Evolutionary conservation across 2,329 filamentous ascomycete genomes (phyloP).

Genomic region (Fusarium annulatum): DNA sequence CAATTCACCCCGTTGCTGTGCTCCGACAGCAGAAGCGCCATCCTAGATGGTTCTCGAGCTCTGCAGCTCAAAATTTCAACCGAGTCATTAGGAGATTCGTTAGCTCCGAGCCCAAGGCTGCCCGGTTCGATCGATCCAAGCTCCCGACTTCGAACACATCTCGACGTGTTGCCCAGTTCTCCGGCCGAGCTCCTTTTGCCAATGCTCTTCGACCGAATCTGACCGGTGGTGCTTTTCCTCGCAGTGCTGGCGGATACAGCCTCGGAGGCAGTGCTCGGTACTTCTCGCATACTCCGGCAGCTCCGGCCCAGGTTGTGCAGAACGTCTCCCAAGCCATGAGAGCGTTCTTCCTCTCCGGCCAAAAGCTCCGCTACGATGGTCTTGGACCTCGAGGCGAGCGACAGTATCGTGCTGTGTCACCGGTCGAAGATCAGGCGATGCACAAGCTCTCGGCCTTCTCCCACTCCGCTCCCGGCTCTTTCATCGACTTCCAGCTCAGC

Average conservation of each 20-base stretch:
- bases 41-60: conserved; percentile 61
- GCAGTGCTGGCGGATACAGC: conserved; percentile 90
- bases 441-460: conserved; percentile 72
- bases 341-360: conserved; percentile 90
- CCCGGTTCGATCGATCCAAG: conserved; percentile 60
- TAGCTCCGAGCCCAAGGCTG: conserved; percentile 53
- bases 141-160: conserved; percentile 62
- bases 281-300: conserved; percentile 88
- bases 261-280: conserved; percentile 80
- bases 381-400: conserved; percentile 78
- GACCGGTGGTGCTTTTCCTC: conserved; percentile 85
- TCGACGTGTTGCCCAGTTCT: conserved; percentile 67
- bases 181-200: conserved; percentile 85
- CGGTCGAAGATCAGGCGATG: conserved; percentile 77
- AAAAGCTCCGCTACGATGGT: conserved; percentile 89
- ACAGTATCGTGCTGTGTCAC: conserved; percentile 81
- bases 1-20: conserved; percentile 64
- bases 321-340: conserved; percentile 95
- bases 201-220: conserved; percentile 90
- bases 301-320: conserved; percentile 89
- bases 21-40: conserved; percentile 60
- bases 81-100: conserved; percentile 63
- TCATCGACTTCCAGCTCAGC: conserved; percentile 87
- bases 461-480: conserved; percentile 75
- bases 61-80: conserved; percentile 56